phyloP scores from a whole-genome alignment of 2,329 filamentous ascomycete genomes.

The Biscogniauxia marginata region DNA sequence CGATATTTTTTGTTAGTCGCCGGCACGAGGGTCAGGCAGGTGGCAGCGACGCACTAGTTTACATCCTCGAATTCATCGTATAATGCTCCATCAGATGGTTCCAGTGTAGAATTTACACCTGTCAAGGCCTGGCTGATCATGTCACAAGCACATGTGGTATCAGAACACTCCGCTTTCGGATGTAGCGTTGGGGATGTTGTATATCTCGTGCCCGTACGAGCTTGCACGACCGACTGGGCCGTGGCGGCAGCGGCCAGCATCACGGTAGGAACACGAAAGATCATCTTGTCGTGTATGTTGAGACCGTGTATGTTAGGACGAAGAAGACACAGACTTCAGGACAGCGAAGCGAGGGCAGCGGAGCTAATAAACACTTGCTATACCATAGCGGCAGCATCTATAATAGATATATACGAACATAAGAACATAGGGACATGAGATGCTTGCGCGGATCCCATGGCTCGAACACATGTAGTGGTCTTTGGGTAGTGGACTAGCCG shows the following conservation, averaged over 20 bases:
- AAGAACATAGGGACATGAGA: neutral
- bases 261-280: neutral
- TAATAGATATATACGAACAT: neutral
- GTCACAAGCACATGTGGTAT: constrained; percentile 15
- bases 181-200: constrained; percentile 2
- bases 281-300: neutral
- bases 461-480: neutral
- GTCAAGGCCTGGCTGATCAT: constrained; percentile 9
- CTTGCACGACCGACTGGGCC: constrained; percentile 3
- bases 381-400: neutral
- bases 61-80: constrained; percentile 18
- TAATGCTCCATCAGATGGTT: constrained; percentile 11
- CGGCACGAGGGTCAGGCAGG: neutral
- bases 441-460: neutral
- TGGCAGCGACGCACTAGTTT: constrained; percentile 16
- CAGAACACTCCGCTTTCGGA: constrained; percentile 1
- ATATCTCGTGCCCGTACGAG: constrained; percentile 1
- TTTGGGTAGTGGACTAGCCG: neutral
- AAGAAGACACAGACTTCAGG: neutral
- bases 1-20: neutral
- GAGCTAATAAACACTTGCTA: neutral
- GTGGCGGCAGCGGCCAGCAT: constrained; percentile 8
- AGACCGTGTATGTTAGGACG: neutral
- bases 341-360: neutral
- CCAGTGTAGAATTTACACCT: constrained; percentile 11